Evolutionary conservation across 2,329 filamentous ascomycete species (phyloP).

Genomic region (Sclerotinia trifoliorum): DNA sequence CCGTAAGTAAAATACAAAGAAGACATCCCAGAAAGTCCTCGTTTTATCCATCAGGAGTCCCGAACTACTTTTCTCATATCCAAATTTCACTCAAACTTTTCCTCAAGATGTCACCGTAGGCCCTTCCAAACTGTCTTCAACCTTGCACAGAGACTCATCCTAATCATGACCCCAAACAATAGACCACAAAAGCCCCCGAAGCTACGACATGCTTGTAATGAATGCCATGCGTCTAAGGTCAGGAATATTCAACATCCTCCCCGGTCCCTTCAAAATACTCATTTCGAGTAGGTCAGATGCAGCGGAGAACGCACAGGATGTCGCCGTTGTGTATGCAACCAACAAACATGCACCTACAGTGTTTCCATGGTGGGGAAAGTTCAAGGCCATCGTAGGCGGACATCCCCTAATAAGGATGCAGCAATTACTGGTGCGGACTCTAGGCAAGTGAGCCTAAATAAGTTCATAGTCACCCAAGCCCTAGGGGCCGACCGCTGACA

Average conservation of each 20-base stretch:
- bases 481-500: neutral
- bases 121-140: neutral
- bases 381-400: slow-evolving; percentile 5
- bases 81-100: neutral
- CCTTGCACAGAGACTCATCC: neutral
- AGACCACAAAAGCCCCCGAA: slow-evolving; percentile 17
- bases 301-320: slow-evolving; percentile 19
- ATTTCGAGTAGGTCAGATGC: slow-evolving; percentile 17
- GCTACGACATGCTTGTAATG: slow-evolving; percentile 21
- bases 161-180: neutral
- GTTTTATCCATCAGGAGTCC: neutral
- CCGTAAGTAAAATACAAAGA: neutral
- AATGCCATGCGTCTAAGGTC: slow-evolving; percentile 21
- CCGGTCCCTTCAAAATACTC: neutral
- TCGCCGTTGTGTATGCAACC: slow-evolving; percentile 15
- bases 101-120: neutral
- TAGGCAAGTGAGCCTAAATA: neutral
- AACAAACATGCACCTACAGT: slow-evolving; percentile 20
- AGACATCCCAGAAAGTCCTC: neutral
- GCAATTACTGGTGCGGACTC: neutral
- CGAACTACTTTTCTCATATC: neutral
- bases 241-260: neutral
- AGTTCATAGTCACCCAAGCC: neutral
- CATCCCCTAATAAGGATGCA: neutral
- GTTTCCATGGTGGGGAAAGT: slow-evolving; percentile 22